phyloP scores from a whole-genome alignment of 306 rosid genomes.

The Ormosia semicastrata region DNA sequence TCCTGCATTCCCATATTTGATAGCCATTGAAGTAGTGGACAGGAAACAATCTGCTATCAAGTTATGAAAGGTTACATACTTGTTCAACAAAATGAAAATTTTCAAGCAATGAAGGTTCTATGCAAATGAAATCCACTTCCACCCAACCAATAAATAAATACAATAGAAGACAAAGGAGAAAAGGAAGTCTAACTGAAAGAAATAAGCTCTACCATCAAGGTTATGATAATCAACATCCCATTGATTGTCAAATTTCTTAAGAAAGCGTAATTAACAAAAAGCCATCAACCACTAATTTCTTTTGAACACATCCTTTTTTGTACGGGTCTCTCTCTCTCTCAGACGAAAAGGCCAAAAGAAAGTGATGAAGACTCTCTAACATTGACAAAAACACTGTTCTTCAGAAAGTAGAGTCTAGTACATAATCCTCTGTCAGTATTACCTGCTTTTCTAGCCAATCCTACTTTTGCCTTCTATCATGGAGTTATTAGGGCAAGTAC shows the following conservation, averaged over 20 bases:
- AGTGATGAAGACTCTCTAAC: background rate
- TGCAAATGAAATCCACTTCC: constrained; percentile 4
- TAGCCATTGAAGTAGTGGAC: constrained; percentile 73
- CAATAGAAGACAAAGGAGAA: background rate
- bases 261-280: background rate
- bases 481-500: background rate
- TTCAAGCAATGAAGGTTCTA: constrained; percentile 9
- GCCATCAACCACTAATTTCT: constrained; percentile 5
- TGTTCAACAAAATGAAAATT: background rate
- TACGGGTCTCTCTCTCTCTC: background rate
- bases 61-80: background rate
- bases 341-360: background rate
- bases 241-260: background rate
- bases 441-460: background rate
- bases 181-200: constrained; percentile 10
- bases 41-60: constrained; percentile 53
- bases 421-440: background rate
- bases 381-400: background rate
- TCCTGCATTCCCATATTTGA: constrained; percentile 44
- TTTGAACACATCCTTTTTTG: background rate
- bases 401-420: background rate
- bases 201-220: background rate
- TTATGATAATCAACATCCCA: constrained; percentile 9
- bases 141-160: background rate
- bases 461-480: background rate